Conservation (phyloP, 805 yeast genomes). For the Myxozyma sirexii region DNA sequence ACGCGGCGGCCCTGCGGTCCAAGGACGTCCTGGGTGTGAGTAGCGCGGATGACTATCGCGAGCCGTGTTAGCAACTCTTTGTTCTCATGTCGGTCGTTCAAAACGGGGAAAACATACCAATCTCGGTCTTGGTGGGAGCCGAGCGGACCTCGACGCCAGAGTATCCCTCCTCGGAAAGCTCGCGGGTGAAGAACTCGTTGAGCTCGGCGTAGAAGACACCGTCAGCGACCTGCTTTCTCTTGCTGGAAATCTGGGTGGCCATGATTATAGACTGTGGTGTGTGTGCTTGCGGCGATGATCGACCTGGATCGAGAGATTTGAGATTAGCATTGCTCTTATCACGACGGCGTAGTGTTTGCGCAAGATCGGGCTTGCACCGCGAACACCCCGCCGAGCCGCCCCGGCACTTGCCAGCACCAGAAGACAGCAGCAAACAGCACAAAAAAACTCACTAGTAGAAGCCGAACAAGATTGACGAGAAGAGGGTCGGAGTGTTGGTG, state of each 20-base stretch:
- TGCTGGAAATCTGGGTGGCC: constrained; percentile 74
- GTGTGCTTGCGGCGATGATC: neutral
- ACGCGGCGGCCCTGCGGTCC: constrained; percentile 99
- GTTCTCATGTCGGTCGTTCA: neutral
- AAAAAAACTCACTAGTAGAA: neutral
- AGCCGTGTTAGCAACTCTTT: constrained; percentile 5
- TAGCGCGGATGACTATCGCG: constrained; percentile 82
- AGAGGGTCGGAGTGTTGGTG: neutral
- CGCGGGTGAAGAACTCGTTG: constrained; percentile 99
- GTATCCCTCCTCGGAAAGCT: constrained; percentile 99
- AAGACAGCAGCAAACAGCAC: too few species aligned
- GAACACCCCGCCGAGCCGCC: too few species aligned
- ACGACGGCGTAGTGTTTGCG: neutral
- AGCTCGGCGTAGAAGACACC: constrained; percentile 99
- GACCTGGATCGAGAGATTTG: neutral
- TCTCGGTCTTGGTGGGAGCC: constrained; percentile 97
- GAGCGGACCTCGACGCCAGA: constrained; percentile 99
- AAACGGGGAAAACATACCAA: constrained; percentile 42
- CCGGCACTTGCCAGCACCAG: too few species aligned
- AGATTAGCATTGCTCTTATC: neutral
- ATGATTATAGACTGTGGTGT: constrained; percentile 17
- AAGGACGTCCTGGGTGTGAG: constrained; percentile 96
- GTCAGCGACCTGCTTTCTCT: constrained; percentile 99
- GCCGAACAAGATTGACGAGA: neutral
- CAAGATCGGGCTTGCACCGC: too few species aligned